Conservation (phyloP, 208 protist genomes). For the Acanthamoeba sp. region DNA sequence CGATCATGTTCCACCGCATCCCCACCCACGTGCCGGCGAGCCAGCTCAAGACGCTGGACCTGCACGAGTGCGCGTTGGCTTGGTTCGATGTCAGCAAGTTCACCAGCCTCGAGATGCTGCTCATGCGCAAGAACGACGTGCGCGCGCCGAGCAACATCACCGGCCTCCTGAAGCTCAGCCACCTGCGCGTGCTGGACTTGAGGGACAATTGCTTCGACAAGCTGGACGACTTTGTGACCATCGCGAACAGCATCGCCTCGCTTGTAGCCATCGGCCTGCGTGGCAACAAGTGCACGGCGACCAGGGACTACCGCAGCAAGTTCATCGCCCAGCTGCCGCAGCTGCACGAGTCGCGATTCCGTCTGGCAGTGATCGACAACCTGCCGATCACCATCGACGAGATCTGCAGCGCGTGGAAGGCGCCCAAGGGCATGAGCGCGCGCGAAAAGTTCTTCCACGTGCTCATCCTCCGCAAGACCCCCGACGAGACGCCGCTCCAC, state of each 20-base stretch:
- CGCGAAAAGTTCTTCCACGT: constrained; percentile 71
- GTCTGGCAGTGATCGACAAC: constrained; percentile 15
- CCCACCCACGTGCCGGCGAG: constrained; percentile 20
- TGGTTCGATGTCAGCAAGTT: constrained; percentile 59
- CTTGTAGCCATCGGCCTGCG: constrained; percentile 46
- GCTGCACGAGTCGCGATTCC: constrained; percentile 47
- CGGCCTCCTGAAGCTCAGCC: neutral
- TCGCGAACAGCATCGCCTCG: constrained; percentile 2
- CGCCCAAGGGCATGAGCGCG: constrained; percentile 5
- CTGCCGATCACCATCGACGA: constrained; percentile 52
- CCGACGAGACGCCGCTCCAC: constrained; percentile 11
- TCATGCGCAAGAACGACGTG: constrained; percentile 50
- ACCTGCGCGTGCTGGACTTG: constrained; percentile 61
- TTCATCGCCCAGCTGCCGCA: constrained; percentile 50
- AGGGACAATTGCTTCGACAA: constrained; percentile 61
- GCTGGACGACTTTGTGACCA: constrained; percentile 47
- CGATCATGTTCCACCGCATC: constrained; percentile 61
- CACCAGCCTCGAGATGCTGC: constrained; percentile 20
- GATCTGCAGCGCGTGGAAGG: constrained; percentile 61
- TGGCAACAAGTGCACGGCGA: constrained; percentile 28
- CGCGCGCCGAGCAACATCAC: neutral
- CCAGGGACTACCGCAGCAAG: constrained; percentile 41
- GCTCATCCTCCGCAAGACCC: constrained; percentile 64
- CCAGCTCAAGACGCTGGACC: constrained; percentile 41
- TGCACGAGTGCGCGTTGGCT: constrained; percentile 56